Percentiles rank a stretch among this genome's conserved stretches.
Conservation (phyloP, 2,329 filamentous ascomycete species). For the Fusarium temperatum region DNA sequence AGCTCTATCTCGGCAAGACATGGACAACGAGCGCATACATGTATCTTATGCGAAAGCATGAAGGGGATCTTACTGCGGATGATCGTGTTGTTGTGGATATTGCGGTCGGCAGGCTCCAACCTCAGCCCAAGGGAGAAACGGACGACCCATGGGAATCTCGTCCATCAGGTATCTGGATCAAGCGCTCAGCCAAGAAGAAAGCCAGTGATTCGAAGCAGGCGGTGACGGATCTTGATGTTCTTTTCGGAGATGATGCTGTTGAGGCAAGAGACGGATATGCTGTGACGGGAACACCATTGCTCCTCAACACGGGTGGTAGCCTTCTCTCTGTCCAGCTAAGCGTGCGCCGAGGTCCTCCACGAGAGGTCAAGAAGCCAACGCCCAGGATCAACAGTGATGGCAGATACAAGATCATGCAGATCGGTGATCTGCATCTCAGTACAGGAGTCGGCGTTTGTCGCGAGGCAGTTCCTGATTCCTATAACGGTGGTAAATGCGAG, state of each 20-base stretch:
- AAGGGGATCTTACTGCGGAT: conserved; percentile 78
- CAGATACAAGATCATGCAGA: conserved; percentile 96
- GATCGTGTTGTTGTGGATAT: conserved; percentile 86
- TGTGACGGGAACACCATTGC: conserved; percentile 76
- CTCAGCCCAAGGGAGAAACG: conserved; percentile 57
- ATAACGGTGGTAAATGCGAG: conserved; percentile 81
- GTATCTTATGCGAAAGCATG: conserved; percentile 83
- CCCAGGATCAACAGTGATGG: conserved; percentile 87
- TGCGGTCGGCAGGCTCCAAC: conserved; percentile 76
- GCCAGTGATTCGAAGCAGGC: conserved; percentile 78
- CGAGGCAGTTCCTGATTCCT: conserved; percentile 80
- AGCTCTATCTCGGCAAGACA: conserved; percentile 79
- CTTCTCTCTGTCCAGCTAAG: conserved; percentile 78
- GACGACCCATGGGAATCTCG: conserved; percentile 80
- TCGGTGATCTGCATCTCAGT: conserved; percentile 92
- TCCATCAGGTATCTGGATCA: conserved; percentile 82
- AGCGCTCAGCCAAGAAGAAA: conserved; percentile 75
- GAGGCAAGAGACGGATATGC: conserved; percentile 90
- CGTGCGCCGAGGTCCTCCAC: conserved; percentile 75
- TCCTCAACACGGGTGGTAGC: conserved; percentile 71
- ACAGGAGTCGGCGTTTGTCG: conserved; percentile 88
- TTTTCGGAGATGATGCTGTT: conserved; percentile 90
- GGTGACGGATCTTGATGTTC: conserved; percentile 83
- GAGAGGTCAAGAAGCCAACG: conserved; percentile 72
- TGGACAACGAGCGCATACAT: conserved; percentile 83